These are phyloP conservation scores for Jatropha multifida DNA, from an alignment of 441 rosid genomes.

Conservation along the genomic window DNA sequence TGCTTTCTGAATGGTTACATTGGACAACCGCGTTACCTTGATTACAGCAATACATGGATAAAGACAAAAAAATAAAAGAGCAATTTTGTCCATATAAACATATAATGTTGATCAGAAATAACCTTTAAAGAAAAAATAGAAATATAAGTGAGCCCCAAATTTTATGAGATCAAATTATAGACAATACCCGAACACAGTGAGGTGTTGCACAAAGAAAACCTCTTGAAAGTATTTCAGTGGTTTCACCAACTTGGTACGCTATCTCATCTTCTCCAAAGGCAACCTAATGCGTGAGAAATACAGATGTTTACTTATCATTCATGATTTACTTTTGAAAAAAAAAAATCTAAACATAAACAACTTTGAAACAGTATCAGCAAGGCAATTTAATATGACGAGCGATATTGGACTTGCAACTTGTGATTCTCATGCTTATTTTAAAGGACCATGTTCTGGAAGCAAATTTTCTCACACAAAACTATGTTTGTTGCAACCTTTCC, in stretches of 20 bases:
- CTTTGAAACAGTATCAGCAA: neutral
- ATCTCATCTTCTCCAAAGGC: slow-evolving; percentile 79
- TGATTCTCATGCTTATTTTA: neutral
- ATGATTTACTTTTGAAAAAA: neutral
- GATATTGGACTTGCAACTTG: neutral
- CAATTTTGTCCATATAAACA: neutral
- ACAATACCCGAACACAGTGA: slow-evolving; percentile 83
- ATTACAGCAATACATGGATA: neutral
- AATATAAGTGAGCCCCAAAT: neutral
- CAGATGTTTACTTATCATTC: slow-evolving; percentile 1
- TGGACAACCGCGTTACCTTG: neutral
- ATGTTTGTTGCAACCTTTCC: neutral
- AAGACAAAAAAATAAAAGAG: neutral
- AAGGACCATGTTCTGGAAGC: neutral
- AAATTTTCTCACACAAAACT: neutral
- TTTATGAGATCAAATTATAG: neutral
- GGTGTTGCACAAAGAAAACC: slow-evolving; percentile 97
- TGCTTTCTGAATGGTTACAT: neutral
- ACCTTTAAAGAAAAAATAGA: neutral
- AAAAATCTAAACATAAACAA: neutral
- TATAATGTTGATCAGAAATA: neutral
- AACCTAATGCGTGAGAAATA: slow-evolving; percentile 45
- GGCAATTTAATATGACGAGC: neutral
- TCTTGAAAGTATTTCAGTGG: slow-evolving; percentile 69
- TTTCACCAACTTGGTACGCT: slow-evolving; percentile 97